Base-by-base conservation (phyloP, 108 stramenopile species). In the Skeletonema costatum region DNA sequence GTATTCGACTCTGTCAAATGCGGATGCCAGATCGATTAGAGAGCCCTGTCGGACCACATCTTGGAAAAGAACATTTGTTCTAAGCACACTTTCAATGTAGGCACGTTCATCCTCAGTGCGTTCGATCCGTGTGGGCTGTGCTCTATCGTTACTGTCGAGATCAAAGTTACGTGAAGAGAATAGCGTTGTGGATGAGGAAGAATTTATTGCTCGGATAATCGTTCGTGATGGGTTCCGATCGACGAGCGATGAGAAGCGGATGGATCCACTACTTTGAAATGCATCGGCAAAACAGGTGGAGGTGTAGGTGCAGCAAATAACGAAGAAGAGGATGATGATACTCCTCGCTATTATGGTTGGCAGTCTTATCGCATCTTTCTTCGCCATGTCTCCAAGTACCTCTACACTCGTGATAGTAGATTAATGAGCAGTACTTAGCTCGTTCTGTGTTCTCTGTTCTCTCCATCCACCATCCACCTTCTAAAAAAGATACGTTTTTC, bases 1-100 rank as follows among this genome's bases (percentile, higher is more conserved):
- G 14, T 29, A 56, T 32, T 74, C 46, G 13, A 21, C 35, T 38
- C 29, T 65, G 36, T 82, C 81, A 62, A 82, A 82, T 16, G 71
- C 76, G 14, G 44, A n/a, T 46, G 44, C 44, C 44, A 46, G 16
- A 46, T 46, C 44, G 16, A 46, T 46, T 3, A 46, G 2, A 16
- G 44, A 46, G 3, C 44, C 44, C 44, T 46, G 44, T 1, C 44
- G 14, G 11, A 46, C 44, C 44, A 46, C 44, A 46, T 46, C 44
- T n/a, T 46, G 44, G 44, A 46, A 46, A 4, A 46, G 16, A 46
- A 46, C 44, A 46, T 46, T 46, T n/a, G 44, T 46, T 46, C 44
- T 46, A 0, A 46, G 44, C 16, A 46, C 44, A n/a, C 4, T 5
- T 46, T 46, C 44, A 46, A 46, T 46, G 16, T n/a, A 46, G 44